phyloP scores from a whole-genome alignment of 1,284 basidiomycete genomes.

The Heterobasidion parviporum region DNA sequence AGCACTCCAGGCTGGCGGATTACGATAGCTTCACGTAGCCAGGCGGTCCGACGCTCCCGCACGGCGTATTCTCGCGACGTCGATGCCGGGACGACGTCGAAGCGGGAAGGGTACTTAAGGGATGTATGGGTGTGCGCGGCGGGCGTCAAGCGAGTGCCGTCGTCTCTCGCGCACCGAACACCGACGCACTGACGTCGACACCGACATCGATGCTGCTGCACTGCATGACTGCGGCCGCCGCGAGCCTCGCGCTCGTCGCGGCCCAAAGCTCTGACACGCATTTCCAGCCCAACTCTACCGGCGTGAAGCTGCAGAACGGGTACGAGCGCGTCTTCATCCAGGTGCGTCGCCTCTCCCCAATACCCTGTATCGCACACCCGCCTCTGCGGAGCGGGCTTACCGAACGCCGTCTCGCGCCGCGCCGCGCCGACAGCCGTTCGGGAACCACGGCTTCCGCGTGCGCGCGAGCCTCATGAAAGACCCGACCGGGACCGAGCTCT shows the following conservation, averaged over 20 bases:
- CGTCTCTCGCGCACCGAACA: too few species aligned
- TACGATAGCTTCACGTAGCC: too few species aligned
- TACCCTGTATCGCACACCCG: background rate
- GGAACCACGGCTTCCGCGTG: slow-evolving; percentile 30
- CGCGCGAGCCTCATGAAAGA: slow-evolving; percentile 30
- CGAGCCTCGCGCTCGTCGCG: background rate
- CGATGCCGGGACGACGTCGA: too few species aligned
- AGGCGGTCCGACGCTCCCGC: too few species aligned
- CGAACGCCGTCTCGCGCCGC: too few species aligned
- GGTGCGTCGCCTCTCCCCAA: slow-evolving; percentile 12
- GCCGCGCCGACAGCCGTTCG: slow-evolving; percentile 23
- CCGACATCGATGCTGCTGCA: background rate
- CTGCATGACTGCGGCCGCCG: background rate
- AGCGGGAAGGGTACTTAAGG: too few species aligned
- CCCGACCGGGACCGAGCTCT: slow-evolving; percentile 28
- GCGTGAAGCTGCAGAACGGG: slow-evolving; percentile 30
- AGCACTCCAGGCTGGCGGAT: too few species aligned
- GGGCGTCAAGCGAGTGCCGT: too few species aligned
- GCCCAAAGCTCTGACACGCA: background rate
- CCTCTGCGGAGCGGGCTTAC: background rate
- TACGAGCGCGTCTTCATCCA: slow-evolving; percentile 32
- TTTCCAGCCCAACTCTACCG: slow-evolving; percentile 22
- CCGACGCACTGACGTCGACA: background rate
- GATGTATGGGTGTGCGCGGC: too few species aligned
- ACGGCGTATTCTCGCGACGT: too few species aligned